Evolutionary conservation across 352 stramenopile species (phyloP).

Genomic region (Globisporangium spinosum): DNA sequence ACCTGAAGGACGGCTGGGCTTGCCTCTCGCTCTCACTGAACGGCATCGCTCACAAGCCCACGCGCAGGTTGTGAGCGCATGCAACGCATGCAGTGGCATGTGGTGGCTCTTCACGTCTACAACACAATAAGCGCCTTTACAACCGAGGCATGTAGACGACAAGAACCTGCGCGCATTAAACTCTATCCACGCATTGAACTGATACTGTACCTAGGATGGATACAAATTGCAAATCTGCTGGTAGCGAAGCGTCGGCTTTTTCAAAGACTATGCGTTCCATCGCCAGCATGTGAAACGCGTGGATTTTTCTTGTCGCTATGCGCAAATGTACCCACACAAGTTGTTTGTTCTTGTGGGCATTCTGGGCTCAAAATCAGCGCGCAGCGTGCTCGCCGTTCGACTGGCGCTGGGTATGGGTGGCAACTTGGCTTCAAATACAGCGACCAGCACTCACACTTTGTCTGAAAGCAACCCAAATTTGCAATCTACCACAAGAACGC

Average conservation of each 20-base stretch:
- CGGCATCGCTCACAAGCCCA: background rate
- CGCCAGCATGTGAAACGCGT: background rate
- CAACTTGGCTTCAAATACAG: background rate
- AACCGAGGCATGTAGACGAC: background rate
- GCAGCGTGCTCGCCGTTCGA: background rate
- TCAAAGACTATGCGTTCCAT: too few species aligned
- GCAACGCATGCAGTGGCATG: background rate
- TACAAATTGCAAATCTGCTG: background rate
- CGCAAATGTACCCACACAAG: background rate
- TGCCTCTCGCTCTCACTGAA: background rate
- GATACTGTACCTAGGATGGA: background rate
- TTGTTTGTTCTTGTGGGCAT: conserved; percentile 5
- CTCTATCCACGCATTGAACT: background rate
- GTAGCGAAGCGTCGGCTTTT: too few species aligned
- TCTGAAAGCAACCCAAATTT: background rate
- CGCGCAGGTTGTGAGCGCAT: too few species aligned
- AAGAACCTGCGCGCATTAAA: conserved; percentile 1
- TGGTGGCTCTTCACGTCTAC: background rate
- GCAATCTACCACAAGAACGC: background rate
- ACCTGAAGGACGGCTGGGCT: too few species aligned
- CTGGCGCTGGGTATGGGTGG: background rate
- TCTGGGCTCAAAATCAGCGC: background rate
- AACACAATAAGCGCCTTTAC: background rate
- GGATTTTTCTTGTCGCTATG: conserved; percentile 11
- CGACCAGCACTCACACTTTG: conserved; percentile 8